phyloP scores from a whole-genome alignment of 1,284 basidiomycete species.

The Salmacisia buchloeana region DNA sequence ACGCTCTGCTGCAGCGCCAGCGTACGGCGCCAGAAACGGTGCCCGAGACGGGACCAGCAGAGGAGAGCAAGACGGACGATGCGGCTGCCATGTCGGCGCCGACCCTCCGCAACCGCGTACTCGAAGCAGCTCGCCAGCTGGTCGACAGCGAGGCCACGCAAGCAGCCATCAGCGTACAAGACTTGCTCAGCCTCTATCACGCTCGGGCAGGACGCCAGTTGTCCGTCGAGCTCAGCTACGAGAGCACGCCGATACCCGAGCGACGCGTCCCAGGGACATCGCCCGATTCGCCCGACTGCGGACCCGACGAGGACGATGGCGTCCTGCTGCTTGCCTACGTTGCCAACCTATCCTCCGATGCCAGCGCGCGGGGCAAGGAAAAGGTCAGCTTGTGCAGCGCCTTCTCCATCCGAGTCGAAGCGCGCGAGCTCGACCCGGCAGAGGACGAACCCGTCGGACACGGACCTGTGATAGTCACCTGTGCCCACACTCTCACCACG shows the following conservation, averaged over 20 bases:
- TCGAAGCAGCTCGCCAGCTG: not conserved
- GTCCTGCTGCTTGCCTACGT: slow-evolving; percentile 63
- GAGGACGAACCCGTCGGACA: slow-evolving; percentile 40
- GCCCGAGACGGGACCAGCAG: no score
- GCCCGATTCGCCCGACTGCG: no score
- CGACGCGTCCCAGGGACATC: slow-evolving; percentile 30
- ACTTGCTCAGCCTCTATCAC: slow-evolving; percentile 21
- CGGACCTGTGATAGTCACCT: slow-evolving; percentile 58
- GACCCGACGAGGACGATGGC: slow-evolving; percentile 51
- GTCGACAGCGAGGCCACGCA: not conserved
- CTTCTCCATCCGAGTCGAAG: slow-evolving; percentile 56
- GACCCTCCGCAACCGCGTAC: not conserved
- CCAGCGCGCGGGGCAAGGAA: slow-evolving; percentile 52
- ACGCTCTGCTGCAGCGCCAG: not conserved
- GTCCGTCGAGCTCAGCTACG: slow-evolving; percentile 44
- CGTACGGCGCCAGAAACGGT: no score
- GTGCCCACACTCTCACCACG: slow-evolving; percentile 61
- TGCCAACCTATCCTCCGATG: slow-evolving; percentile 25
- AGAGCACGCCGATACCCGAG: slow-evolving; percentile 26
- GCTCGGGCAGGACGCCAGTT: slow-evolving; percentile 28
- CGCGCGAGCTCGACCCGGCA: slow-evolving; percentile 16
- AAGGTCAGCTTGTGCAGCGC: slow-evolving; percentile 62
- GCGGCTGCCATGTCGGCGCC: no score
- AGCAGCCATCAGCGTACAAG: slow-evolving; percentile 9
- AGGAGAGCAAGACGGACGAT: no score